Conservation (phyloP, 768 basidiomycete species). For the Lepiota brunneoincarnata region DNA sequence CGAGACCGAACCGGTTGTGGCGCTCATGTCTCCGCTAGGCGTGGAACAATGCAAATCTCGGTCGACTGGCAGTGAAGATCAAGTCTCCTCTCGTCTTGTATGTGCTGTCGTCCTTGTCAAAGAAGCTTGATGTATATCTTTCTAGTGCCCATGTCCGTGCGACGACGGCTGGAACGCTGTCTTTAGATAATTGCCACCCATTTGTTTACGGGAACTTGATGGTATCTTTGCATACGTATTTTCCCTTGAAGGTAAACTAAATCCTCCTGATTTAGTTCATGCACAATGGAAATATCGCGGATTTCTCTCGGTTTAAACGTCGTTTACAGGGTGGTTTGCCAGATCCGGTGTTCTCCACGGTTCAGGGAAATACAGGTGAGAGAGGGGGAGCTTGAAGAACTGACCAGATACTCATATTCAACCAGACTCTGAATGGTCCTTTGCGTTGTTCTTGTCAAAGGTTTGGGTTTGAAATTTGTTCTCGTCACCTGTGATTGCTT, state of each 20-base stretch:
- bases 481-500: neutral
- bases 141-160: conserved; percentile 87
- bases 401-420: neutral
- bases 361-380: conserved; percentile 90
- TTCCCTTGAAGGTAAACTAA: neutral
- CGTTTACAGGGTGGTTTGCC: conserved; percentile 70
- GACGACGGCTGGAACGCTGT: conserved; percentile 89
- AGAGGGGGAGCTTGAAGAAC: neutral
- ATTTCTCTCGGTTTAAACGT: conserved; percentile 80
- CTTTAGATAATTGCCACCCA: conserved; percentile 93
- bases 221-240: conserved; percentile 41
- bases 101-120: conserved; percentile 22
- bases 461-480: conserved; percentile 29
- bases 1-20: neutral
- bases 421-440: conserved; percentile 95
- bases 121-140: neutral
- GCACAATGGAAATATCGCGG: conserved; percentile 94
- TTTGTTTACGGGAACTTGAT: conserved; percentile 91
- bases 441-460: conserved; percentile 87
- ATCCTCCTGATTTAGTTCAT: conserved; percentile 57
- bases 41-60: conserved; percentile 95
- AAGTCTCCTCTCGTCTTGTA: conserved; percentile 94
- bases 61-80: conserved; percentile 95
- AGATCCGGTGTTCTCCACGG: conserved; percentile 83
- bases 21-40: conserved; percentile 47